Conservation (phyloP, 2,329 filamentous ascomycete genomes). For the Pyrenophora teres region DNA sequence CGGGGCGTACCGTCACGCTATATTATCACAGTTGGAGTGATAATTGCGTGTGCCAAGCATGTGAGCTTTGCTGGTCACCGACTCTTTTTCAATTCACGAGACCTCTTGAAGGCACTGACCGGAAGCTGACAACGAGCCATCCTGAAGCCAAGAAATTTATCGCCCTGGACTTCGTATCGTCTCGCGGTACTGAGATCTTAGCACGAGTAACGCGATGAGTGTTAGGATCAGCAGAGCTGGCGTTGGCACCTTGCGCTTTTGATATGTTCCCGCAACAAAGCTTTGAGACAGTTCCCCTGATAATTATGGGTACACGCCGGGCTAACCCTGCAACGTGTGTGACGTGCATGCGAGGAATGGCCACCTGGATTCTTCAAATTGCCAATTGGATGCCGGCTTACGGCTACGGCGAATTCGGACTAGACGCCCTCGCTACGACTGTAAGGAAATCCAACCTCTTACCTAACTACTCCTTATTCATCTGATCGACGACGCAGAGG, state of each 20-base stretch:
- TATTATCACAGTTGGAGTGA: background rate
- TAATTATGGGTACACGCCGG: slow-evolving; percentile 12
- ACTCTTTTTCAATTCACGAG: background rate
- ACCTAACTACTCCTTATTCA: slow-evolving; percentile 1
- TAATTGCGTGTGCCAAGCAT: background rate
- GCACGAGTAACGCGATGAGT: too few species aligned
- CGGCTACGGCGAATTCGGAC: slow-evolving; percentile 7
- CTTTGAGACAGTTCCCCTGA: background rate
- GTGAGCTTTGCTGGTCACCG: background rate
- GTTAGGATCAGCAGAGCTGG: background rate
- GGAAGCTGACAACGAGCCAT: slow-evolving; percentile 1
- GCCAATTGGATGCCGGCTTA: slow-evolving; percentile 4
- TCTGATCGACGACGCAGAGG: slow-evolving; percentile 1
- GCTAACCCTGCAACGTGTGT: slow-evolving; percentile 16
- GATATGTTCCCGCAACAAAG: slow-evolving; percentile 1
- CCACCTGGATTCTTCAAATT: background rate
- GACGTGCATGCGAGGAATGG: slow-evolving; percentile 20
- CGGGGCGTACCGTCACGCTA: background rate
- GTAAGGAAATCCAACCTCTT: slow-evolving; percentile 11
- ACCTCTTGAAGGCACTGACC: background rate
- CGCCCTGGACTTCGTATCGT: too few species aligned
- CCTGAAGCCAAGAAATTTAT: background rate
- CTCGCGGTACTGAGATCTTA: too few species aligned
- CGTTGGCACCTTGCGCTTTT: background rate
- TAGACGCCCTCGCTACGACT: slow-evolving; percentile 4